Evolutionary conservation across 2,329 filamentous ascomycete genomes (phyloP), one percentile per base, ranked within the genome.

Genomic region (Fusarium torulosum): DNA sequence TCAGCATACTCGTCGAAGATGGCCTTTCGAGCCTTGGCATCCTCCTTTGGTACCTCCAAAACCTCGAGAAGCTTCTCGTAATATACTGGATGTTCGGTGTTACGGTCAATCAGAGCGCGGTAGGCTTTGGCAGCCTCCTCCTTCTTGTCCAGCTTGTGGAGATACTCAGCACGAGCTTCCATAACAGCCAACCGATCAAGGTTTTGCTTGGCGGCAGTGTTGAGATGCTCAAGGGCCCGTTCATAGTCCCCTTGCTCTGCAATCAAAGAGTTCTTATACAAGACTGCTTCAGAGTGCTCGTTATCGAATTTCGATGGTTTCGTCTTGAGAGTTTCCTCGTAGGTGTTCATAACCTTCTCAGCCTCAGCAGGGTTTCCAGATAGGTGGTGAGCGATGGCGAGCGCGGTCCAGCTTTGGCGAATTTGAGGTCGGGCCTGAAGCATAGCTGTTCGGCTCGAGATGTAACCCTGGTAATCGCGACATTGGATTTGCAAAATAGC

Each of bases 201-300:
- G 76, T 90, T 93, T 70, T 88, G 83, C 82, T 93, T 95, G 61
- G 88, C 88, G 50, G 92, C 87, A 13, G 86, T 85, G 60, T 97
- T 90, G 40, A 99, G 84, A 75, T 99, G 94, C 67, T 96, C 90
- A 75, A 98, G 81, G 7, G 96, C 96, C 74, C 91, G 88, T 74
- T 96, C 85, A 50, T 89, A 86, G 70, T 98, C 91, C 17, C 94
- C 94, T 59, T 89, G 88, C 80, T 98, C 96, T 37, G 93, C 93
- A 76, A 99, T 98, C 74, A 99, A 89, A 45, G 86, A 87, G 80
- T 97, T 99, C 81, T 97, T 97, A 83, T 99, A 99, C 81, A 99
- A 84, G 59, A 93, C 84, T 43, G 95, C 93, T 81, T 99, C 96
- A 31, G 94, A 96, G 79, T 98, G 92, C 79, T 99, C 96, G 75